These are phyloP conservation scores for Zygoascus bituminiphila DNA, from an alignment of 805 yeast genomes.

Conservation along the genomic window DNA sequence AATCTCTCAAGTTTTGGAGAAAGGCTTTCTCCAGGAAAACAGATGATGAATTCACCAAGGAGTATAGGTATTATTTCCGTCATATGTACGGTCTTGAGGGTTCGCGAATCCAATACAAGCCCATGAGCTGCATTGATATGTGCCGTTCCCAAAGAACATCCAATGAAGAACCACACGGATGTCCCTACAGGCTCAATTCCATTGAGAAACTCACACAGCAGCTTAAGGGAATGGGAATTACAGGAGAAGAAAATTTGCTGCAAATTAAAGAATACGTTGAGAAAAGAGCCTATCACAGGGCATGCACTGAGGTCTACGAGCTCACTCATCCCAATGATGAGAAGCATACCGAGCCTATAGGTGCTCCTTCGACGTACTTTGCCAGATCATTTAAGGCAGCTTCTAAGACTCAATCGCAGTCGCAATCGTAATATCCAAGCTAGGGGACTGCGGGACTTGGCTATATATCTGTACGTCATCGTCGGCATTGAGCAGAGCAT, in stretches of 20 bases:
- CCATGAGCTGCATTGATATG: conserved; percentile 78
- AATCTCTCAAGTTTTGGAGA: conserved; percentile 81
- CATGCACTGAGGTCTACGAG: conserved; percentile 87
- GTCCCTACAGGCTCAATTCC: conserved; percentile 77
- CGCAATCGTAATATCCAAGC: too few relatives aligned
- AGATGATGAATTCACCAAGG: conserved; percentile 73
- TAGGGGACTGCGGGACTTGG: too few relatives aligned
- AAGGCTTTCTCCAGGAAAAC: conserved; percentile 54
- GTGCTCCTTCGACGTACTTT: conserved; percentile 84
- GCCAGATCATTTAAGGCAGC: conserved; percentile 38
- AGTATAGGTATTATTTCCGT: conserved; percentile 79
- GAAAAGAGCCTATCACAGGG: conserved; percentile 67
- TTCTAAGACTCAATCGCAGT: neutral
- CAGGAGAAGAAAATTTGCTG: conserved; percentile 45
- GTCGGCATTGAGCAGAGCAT: too few relatives aligned
- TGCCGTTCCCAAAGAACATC: conserved; percentile 51
- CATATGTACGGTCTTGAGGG: conserved; percentile 93
- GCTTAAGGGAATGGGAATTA: conserved; percentile 57
- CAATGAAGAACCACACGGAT: conserved; percentile 72
- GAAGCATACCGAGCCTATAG: conserved; percentile 44
- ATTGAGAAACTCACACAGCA: conserved; percentile 52
- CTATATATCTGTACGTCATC: too few relatives aligned
- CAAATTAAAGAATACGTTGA: conserved; percentile 61
- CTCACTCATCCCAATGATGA: conserved; percentile 39
- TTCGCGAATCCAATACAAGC: conserved; percentile 72